Conservation (phyloP, 169 alveolate species). For the Prorocentrum cordatum region DNA sequence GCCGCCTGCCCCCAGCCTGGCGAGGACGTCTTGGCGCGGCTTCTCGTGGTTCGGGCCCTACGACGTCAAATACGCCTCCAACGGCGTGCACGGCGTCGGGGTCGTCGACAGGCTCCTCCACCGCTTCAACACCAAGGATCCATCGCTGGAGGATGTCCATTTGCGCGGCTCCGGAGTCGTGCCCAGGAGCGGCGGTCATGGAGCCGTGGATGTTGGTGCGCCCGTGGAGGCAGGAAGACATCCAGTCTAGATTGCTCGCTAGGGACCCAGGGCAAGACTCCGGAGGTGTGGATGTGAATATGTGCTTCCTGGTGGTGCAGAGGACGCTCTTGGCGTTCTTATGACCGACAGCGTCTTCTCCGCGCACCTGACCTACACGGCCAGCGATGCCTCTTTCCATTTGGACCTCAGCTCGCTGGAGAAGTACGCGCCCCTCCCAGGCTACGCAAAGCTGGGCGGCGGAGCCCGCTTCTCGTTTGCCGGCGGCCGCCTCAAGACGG, state of each 20-base stretch:
- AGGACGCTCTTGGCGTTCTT: neutral
- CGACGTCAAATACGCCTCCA: neutral
- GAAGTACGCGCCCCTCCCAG: constrained; percentile 3
- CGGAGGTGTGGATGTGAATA: too few species aligned
- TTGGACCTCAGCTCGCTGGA: constrained; percentile 12
- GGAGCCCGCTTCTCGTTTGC: constrained; percentile 8
- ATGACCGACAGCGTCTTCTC: neutral
- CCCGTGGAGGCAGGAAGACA: neutral
- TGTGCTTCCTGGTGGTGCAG: too few species aligned
- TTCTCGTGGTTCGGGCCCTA: too few species aligned
- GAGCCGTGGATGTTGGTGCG: neutral
- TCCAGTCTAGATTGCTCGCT: neutral
- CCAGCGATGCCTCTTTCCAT: neutral
- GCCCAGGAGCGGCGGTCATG: neutral
- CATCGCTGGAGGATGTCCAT: neutral
- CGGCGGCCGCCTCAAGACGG: neutral
- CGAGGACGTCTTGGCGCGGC: too few species aligned
- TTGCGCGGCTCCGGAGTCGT: neutral
- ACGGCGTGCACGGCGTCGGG: neutral
- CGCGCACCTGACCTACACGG: neutral
- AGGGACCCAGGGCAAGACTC: neutral
- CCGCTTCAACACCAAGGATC: neutral
- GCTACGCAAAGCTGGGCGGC: constrained; percentile 55
- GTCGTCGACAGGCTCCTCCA: neutral
- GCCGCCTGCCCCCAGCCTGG: too few species aligned